These are phyloP conservation scores for Curvularia spicifera DNA, from an alignment of 2,329 filamentous ascomycete species.

Conservation along the genomic window DNA sequence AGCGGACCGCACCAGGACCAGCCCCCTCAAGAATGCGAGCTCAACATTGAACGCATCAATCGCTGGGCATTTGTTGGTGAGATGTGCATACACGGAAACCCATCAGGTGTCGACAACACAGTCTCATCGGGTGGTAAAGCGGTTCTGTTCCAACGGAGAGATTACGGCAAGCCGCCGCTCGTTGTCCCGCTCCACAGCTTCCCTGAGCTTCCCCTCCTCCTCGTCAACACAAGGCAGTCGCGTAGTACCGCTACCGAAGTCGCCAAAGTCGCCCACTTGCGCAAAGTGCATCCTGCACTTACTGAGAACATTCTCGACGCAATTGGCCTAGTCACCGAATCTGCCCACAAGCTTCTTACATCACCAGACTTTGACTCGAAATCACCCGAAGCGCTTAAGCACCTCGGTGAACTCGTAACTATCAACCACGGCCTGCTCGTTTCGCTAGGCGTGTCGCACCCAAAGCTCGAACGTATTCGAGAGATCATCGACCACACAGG, in stretches of 20 bases:
- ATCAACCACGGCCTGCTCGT: constrained; percentile 93
- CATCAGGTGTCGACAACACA: constrained; percentile 96
- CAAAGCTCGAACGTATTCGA: constrained; percentile 86
- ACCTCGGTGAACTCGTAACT: constrained; percentile 85
- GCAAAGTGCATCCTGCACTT: constrained; percentile 73
- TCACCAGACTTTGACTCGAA: constrained; percentile 71
- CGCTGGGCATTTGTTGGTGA: constrained; percentile 97
- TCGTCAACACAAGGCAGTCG: constrained; percentile 87
- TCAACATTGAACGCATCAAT: constrained; percentile 95
- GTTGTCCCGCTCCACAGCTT: constrained; percentile 84
- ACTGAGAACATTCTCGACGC: constrained; percentile 82
- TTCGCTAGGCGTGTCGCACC: constrained; percentile 93
- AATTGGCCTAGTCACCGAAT: constrained; percentile 75
- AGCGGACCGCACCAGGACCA: constrained; percentile 93
- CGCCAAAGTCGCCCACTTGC: constrained; percentile 79
- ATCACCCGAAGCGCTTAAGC: constrained; percentile 68
- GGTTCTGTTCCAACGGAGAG: constrained; percentile 82
- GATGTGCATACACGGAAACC: constrained; percentile 96
- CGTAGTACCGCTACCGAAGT: constrained; percentile 88
- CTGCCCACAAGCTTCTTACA: constrained; percentile 62
- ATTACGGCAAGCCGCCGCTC: constrained; percentile 76
- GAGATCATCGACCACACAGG: constrained; percentile 83
- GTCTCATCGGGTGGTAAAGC: constrained; percentile 93
- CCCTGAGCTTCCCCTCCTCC: constrained; percentile 85
- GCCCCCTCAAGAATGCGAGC: constrained; percentile 80